These are phyloP conservation scores for Aspergillus kassunensis DNA, from an alignment of 495 filamentous ascomycete species.

Conservation along the genomic window DNA sequence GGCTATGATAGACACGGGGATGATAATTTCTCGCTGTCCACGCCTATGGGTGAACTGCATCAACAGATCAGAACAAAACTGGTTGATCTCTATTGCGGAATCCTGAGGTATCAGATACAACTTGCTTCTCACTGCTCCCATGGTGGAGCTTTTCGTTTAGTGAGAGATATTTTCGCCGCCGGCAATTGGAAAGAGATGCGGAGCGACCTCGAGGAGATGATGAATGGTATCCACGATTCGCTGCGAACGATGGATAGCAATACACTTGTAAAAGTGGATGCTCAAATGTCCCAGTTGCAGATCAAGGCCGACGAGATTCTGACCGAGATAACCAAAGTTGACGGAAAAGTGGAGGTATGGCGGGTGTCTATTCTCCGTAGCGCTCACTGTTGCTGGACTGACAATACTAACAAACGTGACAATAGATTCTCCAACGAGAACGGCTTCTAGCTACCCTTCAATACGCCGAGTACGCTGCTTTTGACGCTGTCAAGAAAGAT, in stretches of 20 bases:
- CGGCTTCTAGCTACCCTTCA: background rate
- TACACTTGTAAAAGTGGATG: background rate
- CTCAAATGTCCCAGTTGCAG: background rate
- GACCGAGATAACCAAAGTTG: no score
- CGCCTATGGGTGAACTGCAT: background rate
- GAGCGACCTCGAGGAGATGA: background rate
- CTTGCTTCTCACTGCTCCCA: background rate
- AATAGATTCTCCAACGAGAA: no score
- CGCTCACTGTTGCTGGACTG: no score
- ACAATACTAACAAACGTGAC: no score
- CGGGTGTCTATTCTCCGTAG: no score
- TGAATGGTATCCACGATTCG: background rate
- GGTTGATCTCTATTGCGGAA: background rate
- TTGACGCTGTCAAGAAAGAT: background rate
- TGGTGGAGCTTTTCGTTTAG: background rate
- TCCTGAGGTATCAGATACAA: background rate
- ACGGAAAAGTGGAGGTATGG: no score
- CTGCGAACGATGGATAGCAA: background rate
- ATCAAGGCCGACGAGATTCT: background rate
- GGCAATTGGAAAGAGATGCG: background rate
- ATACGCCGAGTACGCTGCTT: background rate
- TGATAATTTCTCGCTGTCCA: no score
- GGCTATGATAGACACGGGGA: no score
- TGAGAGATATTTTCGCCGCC: background rate
- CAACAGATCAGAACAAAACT: background rate